Base-by-base conservation (phyloP, 2,329 filamentous ascomycete genomes). In the Sphaerulina musiva region DNA sequence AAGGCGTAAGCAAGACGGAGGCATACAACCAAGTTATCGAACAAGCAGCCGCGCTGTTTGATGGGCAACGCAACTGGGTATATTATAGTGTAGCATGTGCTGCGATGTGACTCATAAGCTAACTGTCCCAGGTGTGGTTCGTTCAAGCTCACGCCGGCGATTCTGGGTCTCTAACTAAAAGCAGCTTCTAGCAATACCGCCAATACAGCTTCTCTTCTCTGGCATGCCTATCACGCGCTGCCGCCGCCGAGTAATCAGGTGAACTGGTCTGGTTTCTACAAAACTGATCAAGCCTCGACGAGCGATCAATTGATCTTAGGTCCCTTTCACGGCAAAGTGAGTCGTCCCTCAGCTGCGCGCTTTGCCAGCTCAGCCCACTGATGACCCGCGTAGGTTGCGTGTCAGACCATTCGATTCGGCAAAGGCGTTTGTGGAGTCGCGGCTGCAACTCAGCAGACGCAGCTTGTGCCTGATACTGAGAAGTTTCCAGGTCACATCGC, bases 181-280 rank as follows among this genome's bases (percentile, higher is more conserved):
- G 45, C 31, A 23, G 11, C 29, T 9, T 9, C 42, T 14, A 89
- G 86, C 71, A 92, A 93, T 70, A 79, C 90, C 46, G 77, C 87
- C 60, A 93, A 92, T 68, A 74, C 83, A 3, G 83, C 88, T 6
- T 84, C 87, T 3, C 77, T 92, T 29, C 76, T 92, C 59, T 92
- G 87, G 85, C 86, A 93, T 66, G 86, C 84, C 3, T 87, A 85
- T 67, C 85, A 87, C 68, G 87, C 86, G 7, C 76, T 92, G 11
- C 79, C 82, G 1, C 70, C 75, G 0, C 86, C 87, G 1, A 84
- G 81, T 48, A 79, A 73, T 39, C 72, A 80, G 12, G 85, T 89
- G 20, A 92, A 93, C 71, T 93, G 88, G 88, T 83, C 86, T 44
- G 86, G 87, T 23, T 92, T 90, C 74, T 90, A 90, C 73, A 81